Evolutionary conservation across 2,329 filamentous ascomycete genomes (phyloP), one percentile per base, ranked within the genome.

Genomic region (Zasmidium angulare): DNA sequence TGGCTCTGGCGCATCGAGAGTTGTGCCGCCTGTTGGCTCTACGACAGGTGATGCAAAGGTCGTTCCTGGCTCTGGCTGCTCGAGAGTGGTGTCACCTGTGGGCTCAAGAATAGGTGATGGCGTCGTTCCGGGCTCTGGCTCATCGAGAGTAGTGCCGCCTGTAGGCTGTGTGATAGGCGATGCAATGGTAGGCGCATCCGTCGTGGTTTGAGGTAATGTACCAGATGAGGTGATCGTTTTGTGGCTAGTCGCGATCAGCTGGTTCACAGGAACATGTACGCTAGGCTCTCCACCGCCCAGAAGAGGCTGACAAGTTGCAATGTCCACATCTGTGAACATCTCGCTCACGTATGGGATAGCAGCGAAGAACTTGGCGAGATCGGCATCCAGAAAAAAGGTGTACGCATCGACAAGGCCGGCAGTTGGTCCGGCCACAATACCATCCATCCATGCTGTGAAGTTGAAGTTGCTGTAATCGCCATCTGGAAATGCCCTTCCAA

Each of bases 401-500:
- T 60, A 60, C 9, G 53, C 58, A 43, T 60, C 58, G 6, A 56
- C 58, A 40, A 24, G 11, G 0, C 58, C 58, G 10, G 53, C 47
- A 1, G 20, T 1, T 40, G 43, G 29, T 4, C 57, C 57, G 1
- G 49, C 40, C 2, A 47, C n/a, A 12, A 56, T 29, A 2, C 53
- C 53, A 1, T 56, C 7, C 1, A 55, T 50, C 58, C 58, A 60
- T 14, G 55, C 58, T 1, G 58, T 60, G 49, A 56, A 60, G 36
- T 60, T 60, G 23, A 55, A 60, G 19, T 56, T 21, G 53, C 58
- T 60, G 26, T 60, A 60, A 20, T 60, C 58, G 17, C 58, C 58
- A 19, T 60, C 49, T 1, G 58, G 58, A n/a, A 60, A 60, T 1
- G 58, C 17, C 24, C 47, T 52, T n/a, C n/a, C 58, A 17, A 60